Base-by-base conservation (phyloP, 495 filamentous ascomycete species). In the Neurospora sp. region DNA sequence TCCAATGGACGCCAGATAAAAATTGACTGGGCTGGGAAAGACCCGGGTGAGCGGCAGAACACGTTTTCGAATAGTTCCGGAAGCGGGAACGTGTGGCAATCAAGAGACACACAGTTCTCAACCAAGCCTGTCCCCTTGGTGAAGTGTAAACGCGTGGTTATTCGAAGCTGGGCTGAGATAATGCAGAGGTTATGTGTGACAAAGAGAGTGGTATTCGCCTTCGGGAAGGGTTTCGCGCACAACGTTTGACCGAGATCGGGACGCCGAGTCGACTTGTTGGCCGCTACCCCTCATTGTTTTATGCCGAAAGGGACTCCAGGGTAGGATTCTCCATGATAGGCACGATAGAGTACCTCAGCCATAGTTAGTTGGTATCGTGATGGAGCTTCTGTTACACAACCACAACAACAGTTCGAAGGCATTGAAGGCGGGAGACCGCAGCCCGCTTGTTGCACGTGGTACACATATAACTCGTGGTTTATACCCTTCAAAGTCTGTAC, bases 371-470 rank as follows among this genome's bases (percentile, higher is more conserved):
- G 27, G 14, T 35, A 31, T 12, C 16, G 12, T 61, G 10, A 59
- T 59, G 12, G 31, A 61, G 53, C 53, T 61, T 35, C 27, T 31
- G 53, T 61, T 61, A 61, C 53, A 61, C 53, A 61, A 8, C 10
- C 53, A 61, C 53, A 61, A 61, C 53, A 27, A 61, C 53, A 61
- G 31, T 22, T 35, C 53, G 22, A 61, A 18, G 53, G 7, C n/a
- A 12, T 14, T 71, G 65, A 70, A 16, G 73, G 59, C n/a, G n/a
- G 75, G 40, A 69, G 72, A 65, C 74, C 69, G 69, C 27, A 74
- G 76, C 69, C 38, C 16, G 53, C 45, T 72, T 71, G 74, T 75
- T 75, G 71, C 78, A 80, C 78, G 78, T 81, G 78, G 75, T 74
- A 78, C 76, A 74, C n/a, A 20, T 70, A 35, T 72, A 39, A 39